These are phyloP conservation scores for Chrysosphaeria jannelii DNA, from an alignment of 2,329 filamentous ascomycete species.

Conservation along the genomic window DNA sequence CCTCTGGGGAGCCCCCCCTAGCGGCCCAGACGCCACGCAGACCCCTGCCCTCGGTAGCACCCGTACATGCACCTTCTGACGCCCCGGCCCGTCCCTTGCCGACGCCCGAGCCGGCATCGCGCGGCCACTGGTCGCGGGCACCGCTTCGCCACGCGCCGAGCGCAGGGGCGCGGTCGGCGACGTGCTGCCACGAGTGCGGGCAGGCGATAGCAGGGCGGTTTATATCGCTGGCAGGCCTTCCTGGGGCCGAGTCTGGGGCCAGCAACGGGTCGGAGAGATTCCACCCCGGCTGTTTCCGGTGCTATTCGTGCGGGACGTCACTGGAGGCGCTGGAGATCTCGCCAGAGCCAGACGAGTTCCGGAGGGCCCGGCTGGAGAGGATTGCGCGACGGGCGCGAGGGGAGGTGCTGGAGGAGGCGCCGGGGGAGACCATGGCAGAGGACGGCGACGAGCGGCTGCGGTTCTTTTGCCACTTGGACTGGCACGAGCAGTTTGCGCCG, in stretches of 20 bases:
- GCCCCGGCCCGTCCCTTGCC: slow-evolving; percentile 14
- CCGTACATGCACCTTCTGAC: background rate
- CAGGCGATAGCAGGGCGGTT: slow-evolving; percentile 73
- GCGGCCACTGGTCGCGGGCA: slow-evolving; percentile 28
- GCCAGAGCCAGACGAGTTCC: slow-evolving; percentile 51
- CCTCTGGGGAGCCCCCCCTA: too few relatives aligned
- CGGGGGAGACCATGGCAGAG: slow-evolving; percentile 31
- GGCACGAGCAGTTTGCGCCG: slow-evolving; percentile 79
- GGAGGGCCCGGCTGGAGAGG: slow-evolving; percentile 40
- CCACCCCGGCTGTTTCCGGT: slow-evolving; percentile 79
- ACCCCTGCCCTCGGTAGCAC: background rate
- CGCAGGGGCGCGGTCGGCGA: slow-evolving; percentile 22
- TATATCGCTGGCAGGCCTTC: slow-evolving; percentile 44
- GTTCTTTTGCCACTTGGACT: slow-evolving; percentile 97
- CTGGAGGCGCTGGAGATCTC: slow-evolving; percentile 94
- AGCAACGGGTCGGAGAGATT: slow-evolving; percentile 27
- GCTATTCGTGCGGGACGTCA: slow-evolving; percentile 58
- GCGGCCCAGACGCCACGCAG: too few relatives aligned
- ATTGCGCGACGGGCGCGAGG: slow-evolving; percentile 29
- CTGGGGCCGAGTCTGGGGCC: slow-evolving; percentile 1
- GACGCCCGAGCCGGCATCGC: slow-evolving; percentile 11
- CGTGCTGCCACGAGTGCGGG: slow-evolving; percentile 58
- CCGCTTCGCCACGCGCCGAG: slow-evolving; percentile 8
- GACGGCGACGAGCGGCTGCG: slow-evolving; percentile 45
- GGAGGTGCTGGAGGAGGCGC: slow-evolving; percentile 28